phyloP scores from a whole-genome alignment of 371 early-diverging fungal species.

The Batkoa obscura region DNA sequence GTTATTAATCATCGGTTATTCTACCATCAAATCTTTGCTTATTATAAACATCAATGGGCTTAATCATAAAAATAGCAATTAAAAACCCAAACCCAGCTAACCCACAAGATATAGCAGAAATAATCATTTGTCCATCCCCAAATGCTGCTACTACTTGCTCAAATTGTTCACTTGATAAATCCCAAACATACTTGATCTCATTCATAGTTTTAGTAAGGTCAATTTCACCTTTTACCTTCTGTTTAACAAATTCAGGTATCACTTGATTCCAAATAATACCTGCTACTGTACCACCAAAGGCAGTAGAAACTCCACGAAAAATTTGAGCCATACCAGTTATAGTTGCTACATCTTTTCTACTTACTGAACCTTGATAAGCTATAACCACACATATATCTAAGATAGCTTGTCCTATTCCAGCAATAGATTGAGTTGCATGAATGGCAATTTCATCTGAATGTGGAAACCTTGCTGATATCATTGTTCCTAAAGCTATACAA shows the following conservation, averaged over 20 bases:
- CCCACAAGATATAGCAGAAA: background rate
- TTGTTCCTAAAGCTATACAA: constrained; percentile 19
- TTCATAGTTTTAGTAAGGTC: background rate
- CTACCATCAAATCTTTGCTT: no score
- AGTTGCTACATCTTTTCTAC: background rate
- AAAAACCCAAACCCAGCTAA: background rate
- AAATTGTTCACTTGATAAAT: background rate
- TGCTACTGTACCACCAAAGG: background rate
- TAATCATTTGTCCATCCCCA: background rate
- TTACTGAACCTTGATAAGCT: background rate
- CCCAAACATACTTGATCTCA: background rate
- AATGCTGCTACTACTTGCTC: background rate
- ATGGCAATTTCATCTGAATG: constrained; percentile 16
- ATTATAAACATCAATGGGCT: no score
- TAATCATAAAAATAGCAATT: background rate
- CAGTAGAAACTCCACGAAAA: background rate
- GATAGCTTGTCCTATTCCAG: constrained; percentile 22
- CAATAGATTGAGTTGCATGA: constrained; percentile 19
- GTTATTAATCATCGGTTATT: no score
- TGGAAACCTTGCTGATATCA: constrained; percentile 23
- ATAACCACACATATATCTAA: constrained; percentile 11
- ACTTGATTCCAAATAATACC: background rate
- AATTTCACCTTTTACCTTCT: background rate
- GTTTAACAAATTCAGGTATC: background rate
- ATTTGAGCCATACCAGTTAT: background rate